These are phyloP conservation scores for Coleophoma eucalyptorum DNA, from an alignment of 2,329 filamentous ascomycete genomes.

Conservation along the genomic window DNA sequence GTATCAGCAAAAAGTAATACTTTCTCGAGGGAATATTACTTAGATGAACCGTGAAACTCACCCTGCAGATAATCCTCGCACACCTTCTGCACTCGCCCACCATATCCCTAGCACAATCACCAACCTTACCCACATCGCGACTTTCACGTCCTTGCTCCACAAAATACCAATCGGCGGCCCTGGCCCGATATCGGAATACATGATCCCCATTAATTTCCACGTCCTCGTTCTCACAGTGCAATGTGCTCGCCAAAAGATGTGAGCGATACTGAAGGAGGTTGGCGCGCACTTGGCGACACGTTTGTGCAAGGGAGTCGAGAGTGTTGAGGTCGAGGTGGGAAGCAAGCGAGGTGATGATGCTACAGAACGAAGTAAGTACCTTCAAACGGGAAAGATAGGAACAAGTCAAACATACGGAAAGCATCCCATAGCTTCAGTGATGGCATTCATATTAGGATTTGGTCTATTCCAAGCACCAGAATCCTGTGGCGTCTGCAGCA, in stretches of 20 bases:
- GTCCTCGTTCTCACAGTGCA: constrained; percentile 75
- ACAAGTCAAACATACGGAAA: constrained; percentile 55
- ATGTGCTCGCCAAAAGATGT: constrained; percentile 68
- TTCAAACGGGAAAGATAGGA: constrained; percentile 1
- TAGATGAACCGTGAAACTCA: constrained; percentile 38
- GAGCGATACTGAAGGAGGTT: constrained; percentile 76
- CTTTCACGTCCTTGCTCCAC: constrained; percentile 46
- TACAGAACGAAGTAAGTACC: constrained; percentile 33
- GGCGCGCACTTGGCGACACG: constrained; percentile 74
- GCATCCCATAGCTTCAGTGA: constrained; percentile 60
- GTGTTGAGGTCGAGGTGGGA: constrained; percentile 81
- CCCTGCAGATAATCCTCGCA: constrained; percentile 73
- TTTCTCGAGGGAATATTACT: not conserved
- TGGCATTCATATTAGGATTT: constrained; percentile 50
- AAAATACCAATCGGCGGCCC: constrained; percentile 55
- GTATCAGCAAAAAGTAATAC: not conserved
- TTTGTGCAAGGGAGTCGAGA: constrained; percentile 76
- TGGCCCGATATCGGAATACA: constrained; percentile 52
- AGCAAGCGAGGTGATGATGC: constrained; percentile 73
- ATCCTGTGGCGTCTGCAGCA: not conserved
- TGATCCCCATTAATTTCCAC: constrained; percentile 50
- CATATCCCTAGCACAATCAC: constrained; percentile 81
- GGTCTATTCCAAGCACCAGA: constrained; percentile 6
- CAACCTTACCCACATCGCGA: constrained; percentile 62
- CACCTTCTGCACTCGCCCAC: constrained; percentile 81